phyloP scores from a whole-genome alignment of 768 basidiomycete genomes.

The Lyophyllum semitale region DNA sequence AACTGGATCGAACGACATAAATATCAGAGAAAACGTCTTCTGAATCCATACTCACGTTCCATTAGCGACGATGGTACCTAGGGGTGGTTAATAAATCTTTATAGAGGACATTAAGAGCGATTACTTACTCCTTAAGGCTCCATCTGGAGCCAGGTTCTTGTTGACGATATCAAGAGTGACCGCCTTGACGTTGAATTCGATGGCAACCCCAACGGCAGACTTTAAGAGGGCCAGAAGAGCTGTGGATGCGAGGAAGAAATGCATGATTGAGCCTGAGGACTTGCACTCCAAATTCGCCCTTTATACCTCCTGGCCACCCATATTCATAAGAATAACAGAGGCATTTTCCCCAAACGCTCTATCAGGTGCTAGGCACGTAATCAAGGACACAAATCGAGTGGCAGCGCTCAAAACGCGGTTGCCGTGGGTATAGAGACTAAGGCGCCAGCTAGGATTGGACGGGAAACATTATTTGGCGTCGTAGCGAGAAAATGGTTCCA shows the following conservation, averaged over 20 bases:
- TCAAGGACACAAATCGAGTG: background rate
- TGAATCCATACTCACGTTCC: constrained; percentile 18
- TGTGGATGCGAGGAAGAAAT: constrained; percentile 18
- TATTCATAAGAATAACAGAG: background rate
- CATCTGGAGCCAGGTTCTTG: constrained; percentile 44
- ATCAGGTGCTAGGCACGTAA: background rate
- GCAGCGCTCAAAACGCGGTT: background rate
- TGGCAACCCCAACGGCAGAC: constrained; percentile 6
- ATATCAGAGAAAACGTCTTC: background rate
- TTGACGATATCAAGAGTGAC: constrained; percentile 39
- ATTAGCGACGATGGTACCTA: constrained; percentile 24
- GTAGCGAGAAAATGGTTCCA: background rate
- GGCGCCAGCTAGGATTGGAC: constrained; percentile 1
- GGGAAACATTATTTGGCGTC: background rate
- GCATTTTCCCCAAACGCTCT: background rate
- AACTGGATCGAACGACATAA: constrained; percentile 15
- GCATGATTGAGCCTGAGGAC: constrained; percentile 18
- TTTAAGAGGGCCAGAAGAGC: constrained; percentile 18
- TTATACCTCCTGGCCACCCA: constrained; percentile 5
- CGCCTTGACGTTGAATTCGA: constrained; percentile 10
- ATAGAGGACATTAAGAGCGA: background rate
- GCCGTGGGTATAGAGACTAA: constrained; percentile 2
- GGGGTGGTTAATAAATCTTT: background rate
- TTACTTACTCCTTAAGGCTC: constrained; percentile 30
- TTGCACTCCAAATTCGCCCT: background rate